phyloP scores from a whole-genome alignment of 108 stramenopile species.

The Chaetoceros tenuissimus region DNA sequence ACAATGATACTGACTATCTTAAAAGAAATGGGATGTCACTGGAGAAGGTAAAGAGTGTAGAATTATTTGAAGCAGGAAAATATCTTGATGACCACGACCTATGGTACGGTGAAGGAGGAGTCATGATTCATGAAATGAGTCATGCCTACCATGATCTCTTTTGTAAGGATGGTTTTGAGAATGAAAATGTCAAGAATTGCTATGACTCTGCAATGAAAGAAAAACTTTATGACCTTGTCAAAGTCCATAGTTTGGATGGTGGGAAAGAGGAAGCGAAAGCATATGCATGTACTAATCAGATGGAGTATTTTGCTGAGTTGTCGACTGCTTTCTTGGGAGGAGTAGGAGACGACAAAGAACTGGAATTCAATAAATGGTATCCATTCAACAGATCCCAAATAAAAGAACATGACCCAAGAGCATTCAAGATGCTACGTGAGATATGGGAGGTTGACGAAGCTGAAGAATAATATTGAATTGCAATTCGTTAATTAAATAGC shows the following conservation, averaged over 20 bases:
- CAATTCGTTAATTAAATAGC: too few relatives aligned
- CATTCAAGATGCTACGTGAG: constrained; percentile 49
- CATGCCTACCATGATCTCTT: constrained; percentile 79
- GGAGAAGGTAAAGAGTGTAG: constrained; percentile 57
- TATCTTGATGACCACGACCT: constrained; percentile 53
- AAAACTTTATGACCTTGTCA: constrained; percentile 69
- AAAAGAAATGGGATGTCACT: constrained; percentile 40
- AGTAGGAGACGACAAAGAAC: constrained; percentile 21
- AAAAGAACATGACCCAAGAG: constrained; percentile 75
- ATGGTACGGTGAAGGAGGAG: constrained; percentile 70
- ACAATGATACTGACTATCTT: constrained; percentile 54
- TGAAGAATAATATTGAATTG: constrained; percentile 4
- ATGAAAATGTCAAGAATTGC: constrained; percentile 50
- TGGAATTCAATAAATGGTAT: constrained; percentile 84
- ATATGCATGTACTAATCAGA: constrained; percentile 78
- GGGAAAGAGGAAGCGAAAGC: constrained; percentile 46
- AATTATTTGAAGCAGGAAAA: constrained; percentile 43
- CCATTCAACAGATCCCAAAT: constrained; percentile 78
- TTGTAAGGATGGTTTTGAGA: constrained; percentile 61
- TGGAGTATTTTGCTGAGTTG: constrained; percentile 91
- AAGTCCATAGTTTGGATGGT: constrained; percentile 35
- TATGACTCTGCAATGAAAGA: constrained; percentile 75
- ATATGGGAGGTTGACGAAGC: constrained; percentile 50
- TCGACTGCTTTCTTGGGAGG: constrained; percentile 81
- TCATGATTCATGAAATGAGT: constrained; percentile 71